These are phyloP conservation scores for Ambrosia hybrid DNA, from an alignment of 140 eudicot genomes.

Conservation along the genomic window DNA sequence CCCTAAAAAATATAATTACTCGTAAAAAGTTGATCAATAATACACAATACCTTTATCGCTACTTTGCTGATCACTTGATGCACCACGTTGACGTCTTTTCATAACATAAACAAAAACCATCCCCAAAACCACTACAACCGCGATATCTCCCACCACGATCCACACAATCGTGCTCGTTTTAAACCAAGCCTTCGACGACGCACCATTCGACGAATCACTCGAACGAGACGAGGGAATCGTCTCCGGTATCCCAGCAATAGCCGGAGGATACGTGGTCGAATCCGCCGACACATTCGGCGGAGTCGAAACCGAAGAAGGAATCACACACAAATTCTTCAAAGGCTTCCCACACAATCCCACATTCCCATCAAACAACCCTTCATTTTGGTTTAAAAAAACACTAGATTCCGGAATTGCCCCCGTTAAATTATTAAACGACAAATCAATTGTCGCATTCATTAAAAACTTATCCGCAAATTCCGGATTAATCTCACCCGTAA, in stretches of 20 bases:
- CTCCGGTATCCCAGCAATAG: slow-evolving; percentile 88
- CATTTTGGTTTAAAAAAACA: slow-evolving; percentile 49
- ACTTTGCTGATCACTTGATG: not conserved
- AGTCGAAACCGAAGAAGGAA: slow-evolving; percentile 51
- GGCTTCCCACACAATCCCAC: slow-evolving; percentile 73
- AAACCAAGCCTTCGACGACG: slow-evolving; percentile 34
- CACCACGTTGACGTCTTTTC: slow-evolving; percentile 27
- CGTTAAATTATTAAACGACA: slow-evolving; percentile 65
- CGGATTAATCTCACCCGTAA: slow-evolving; percentile 74
- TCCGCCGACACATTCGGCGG: slow-evolving; percentile 45
- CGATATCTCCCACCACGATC: slow-evolving; percentile 67
- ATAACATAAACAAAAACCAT: slow-evolving; percentile 44
- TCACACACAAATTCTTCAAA: slow-evolving; percentile 48
- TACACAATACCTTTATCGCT: slow-evolving; percentile 9
- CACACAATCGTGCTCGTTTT: slow-evolving; percentile 49
- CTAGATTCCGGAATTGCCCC: slow-evolving; percentile 70
- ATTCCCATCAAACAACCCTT: slow-evolving; percentile 60
- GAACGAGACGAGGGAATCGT: slow-evolving; percentile 42
- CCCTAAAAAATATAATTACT: too few species aligned
- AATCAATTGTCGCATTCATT: slow-evolving; percentile 64
- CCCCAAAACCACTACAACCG: slow-evolving; percentile 46
- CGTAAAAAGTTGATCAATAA: too few species aligned
- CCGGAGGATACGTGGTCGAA: slow-evolving; percentile 63
- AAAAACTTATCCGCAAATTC: slow-evolving; percentile 51
- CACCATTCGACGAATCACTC: slow-evolving; percentile 27